Percentiles rank a stretch among this genome's conserved stretches.
phyloP scores from a whole-genome alignment of 2,329 filamentous ascomycete genomes.

The Paraphoma chrysanthemicola region DNA sequence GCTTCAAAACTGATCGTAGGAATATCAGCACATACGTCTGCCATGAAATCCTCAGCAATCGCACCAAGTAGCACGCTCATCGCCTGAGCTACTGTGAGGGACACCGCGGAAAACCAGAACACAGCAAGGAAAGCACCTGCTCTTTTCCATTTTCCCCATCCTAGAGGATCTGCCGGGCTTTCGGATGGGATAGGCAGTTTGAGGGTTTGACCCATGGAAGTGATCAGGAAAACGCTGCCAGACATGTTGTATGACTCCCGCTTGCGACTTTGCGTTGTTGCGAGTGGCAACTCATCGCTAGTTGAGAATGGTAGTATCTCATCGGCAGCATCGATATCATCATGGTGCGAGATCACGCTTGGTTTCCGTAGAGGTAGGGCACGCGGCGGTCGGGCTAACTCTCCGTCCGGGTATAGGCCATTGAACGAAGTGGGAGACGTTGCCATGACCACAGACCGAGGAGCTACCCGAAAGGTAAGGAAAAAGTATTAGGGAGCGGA shows the following conservation, averaged over 20 bases:
- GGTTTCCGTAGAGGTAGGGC: no score
- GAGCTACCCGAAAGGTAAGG: no score
- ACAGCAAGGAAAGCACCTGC: constrained; percentile 24
- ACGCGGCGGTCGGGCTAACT: no score
- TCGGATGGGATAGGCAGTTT: constrained; percentile 34
- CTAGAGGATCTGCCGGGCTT: constrained; percentile 30
- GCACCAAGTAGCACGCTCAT: constrained; percentile 20
- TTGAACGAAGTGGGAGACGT: no score
- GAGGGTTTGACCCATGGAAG: constrained; percentile 26
- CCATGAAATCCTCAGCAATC: constrained; percentile 18
- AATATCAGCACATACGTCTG: neutral
- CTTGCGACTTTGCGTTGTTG: constrained; percentile 8
- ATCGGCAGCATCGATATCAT: no score
- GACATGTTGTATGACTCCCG: constrained; percentile 34
- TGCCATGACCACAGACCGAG: no score
- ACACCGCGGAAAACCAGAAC: constrained; percentile 17
- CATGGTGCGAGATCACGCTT: no score
- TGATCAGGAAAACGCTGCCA: constrained; percentile 34
- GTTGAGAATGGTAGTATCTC: no score
- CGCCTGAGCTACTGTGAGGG: constrained; percentile 27
- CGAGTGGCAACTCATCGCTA: no score
- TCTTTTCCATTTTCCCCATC: constrained; percentile 31
- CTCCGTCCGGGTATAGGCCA: no score
- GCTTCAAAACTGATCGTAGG: neutral
- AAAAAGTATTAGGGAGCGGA: no score